Conservation (phyloP, 352 stramenopile species). For the Globisporangium solare region DNA sequence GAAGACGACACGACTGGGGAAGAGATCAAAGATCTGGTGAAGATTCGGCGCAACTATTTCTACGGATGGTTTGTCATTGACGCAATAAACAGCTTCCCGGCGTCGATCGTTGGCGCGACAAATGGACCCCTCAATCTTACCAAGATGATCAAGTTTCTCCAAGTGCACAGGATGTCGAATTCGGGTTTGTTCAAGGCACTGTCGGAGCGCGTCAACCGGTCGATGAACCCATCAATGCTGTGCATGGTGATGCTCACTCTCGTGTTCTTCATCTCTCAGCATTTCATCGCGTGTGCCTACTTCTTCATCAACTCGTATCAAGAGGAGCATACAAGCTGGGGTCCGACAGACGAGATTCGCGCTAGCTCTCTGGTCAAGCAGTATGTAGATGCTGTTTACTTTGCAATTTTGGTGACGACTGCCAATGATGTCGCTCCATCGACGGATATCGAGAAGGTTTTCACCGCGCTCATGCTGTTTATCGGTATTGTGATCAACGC, state of each 20-base stretch:
- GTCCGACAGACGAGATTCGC: slow-evolving; percentile 23
- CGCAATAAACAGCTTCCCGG: slow-evolving; percentile 49
- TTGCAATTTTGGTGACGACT: slow-evolving; percentile 63
- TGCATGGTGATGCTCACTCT: slow-evolving; percentile 66
- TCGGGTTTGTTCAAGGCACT: slow-evolving; percentile 34
- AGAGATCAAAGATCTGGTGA: slow-evolving; percentile 52
- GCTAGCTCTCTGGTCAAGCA: slow-evolving; percentile 30
- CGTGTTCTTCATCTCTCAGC: slow-evolving; percentile 64
- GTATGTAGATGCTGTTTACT: slow-evolving; percentile 60
- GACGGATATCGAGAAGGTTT: slow-evolving; percentile 50
- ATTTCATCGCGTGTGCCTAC: slow-evolving; percentile 76
- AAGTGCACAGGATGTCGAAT: slow-evolving; percentile 47
- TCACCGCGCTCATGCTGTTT: slow-evolving; percentile 66
- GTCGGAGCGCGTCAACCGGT: slow-evolving; percentile 44
- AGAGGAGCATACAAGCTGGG: slow-evolving; percentile 37
- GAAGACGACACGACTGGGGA: slow-evolving; percentile 55
- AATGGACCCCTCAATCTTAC: slow-evolving; percentile 35
- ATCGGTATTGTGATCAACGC: slow-evolving; percentile 77
- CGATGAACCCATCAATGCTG: slow-evolving; percentile 64
- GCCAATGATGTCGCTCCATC: slow-evolving; percentile 57
- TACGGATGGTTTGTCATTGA: slow-evolving; percentile 54
- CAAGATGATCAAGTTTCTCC: slow-evolving; percentile 54
- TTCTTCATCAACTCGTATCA: slow-evolving; percentile 51
- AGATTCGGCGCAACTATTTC: slow-evolving; percentile 50
- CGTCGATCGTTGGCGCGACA: slow-evolving; percentile 26